These are phyloP conservation scores for Pestalotiopsis sp. DNA, from an alignment of 2,329 filamentous ascomycete genomes.

Conservation along the genomic window DNA sequence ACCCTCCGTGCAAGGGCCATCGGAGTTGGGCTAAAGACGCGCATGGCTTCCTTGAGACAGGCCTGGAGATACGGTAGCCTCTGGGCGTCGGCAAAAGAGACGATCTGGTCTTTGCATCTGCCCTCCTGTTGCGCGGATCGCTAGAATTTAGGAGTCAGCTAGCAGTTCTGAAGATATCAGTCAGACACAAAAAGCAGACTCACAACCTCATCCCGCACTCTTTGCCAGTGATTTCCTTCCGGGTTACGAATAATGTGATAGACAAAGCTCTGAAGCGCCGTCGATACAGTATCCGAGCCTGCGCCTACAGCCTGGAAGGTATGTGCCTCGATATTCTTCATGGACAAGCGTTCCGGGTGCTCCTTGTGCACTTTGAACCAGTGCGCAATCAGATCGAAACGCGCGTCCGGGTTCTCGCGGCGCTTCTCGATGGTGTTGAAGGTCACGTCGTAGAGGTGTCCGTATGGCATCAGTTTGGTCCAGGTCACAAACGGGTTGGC, in stretches of 20 bases:
- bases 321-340: conserved; percentile 22
- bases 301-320: conserved; percentile 21
- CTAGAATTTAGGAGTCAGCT: not conserved
- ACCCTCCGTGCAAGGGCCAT: conserved; percentile 31
- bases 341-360: conserved; percentile 19
- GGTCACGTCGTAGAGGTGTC: conserved; percentile 9
- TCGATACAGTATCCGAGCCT: conserved; percentile 24
- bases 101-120: conserved; percentile 16
- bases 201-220: conserved; percentile 22
- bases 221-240: conserved; percentile 17
- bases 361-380: conserved; percentile 19
- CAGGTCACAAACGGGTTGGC: conserved; percentile 21
- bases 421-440: conserved; percentile 15
- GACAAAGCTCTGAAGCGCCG: conserved; percentile 27
- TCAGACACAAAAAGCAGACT: not conserved
- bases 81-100: conserved; percentile 29
- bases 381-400: conserved; percentile 19
- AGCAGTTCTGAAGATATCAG: not conserved
- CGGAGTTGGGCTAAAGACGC: conserved; percentile 29
- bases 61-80: conserved; percentile 34
- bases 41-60: conserved; percentile 35
- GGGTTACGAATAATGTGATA: conserved; percentile 27
- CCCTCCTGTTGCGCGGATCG: conserved; percentile 17
- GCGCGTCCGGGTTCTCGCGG: conserved; percentile 17
- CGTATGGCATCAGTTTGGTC: conserved; percentile 18